These are phyloP conservation scores for Diaporthe helianthi DNA, from an alignment of 2,329 filamentous ascomycete species.

Conservation along the genomic window DNA sequence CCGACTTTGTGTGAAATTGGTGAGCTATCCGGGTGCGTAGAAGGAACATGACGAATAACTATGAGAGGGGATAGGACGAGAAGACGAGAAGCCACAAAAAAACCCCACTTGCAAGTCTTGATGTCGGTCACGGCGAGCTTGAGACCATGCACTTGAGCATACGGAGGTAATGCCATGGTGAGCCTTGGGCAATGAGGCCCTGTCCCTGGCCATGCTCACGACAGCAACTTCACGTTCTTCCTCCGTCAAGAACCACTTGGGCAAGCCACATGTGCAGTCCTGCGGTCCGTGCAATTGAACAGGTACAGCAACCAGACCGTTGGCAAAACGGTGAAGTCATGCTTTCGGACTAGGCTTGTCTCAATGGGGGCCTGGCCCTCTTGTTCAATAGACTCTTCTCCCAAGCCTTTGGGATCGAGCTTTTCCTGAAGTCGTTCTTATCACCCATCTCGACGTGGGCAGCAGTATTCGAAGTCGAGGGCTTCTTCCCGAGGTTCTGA, in stretches of 20 bases:
- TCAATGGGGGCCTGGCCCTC: constrained; percentile 39
- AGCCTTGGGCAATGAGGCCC: background rate
- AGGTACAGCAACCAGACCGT: constrained; percentile 51
- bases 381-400: background rate
- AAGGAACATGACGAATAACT: too few relatives aligned
- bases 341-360: constrained; percentile 47
- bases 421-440: background rate
- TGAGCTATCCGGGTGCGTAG: background rate
- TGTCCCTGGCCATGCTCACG: constrained; percentile 12
- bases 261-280: too few relatives aligned
- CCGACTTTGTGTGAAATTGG: background rate
- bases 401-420: background rate
- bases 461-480: background rate
- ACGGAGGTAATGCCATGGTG: background rate
- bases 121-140: background rate
- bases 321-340: constrained; percentile 49
- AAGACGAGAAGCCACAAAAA: background rate
- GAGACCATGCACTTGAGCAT: background rate
- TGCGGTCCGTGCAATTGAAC: constrained; percentile 17
- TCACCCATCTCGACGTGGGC: background rate
- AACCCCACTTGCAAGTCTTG: constrained; percentile 16
- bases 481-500: background rate
- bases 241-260: constrained; percentile 9
- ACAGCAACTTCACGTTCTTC: constrained; percentile 13
- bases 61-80: background rate